Base-by-base conservation (phyloP, 2,329 filamentous ascomycete genomes). In the Pseudogymnoascus destructans region DNA sequence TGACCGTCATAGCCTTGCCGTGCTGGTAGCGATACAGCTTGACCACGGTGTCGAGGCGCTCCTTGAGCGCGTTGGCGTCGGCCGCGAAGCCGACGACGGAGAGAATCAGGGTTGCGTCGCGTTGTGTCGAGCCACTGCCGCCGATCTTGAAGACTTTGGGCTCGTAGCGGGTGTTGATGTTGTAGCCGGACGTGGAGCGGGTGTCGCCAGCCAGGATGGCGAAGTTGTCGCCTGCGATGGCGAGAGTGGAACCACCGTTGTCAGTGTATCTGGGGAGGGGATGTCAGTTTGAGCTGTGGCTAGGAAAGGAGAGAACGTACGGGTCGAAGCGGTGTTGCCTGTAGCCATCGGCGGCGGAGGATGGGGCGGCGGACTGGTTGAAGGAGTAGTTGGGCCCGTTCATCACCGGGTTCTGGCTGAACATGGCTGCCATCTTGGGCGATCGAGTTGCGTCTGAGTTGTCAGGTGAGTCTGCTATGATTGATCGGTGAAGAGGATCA, bases 1-100 rank as follows among this genome's bases (percentile, higher is more conserved):
- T 86, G 69, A 97, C 87, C 63, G 82, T 86, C 86, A 98, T 98
- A 64, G 89, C 84, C 78, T 97, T 98, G 73, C 89, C 89, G 73
- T 97, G 92, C 72, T 95, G 90, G 78, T 96, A 96, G 68, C 87
- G 88, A 82, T 97, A 97, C 86, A 97, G 95, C 79, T 95, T 97
- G 78, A 95, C 93, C 69, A 95, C 83, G 63, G 89, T 85, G 71
- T 97, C 92, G 63, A 97, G 82, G 63, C 89, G 87, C 75, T 97
- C 92, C 74, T 93, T 92, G 66, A 98, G 79, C 33, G 93, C 92
- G 68, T 91, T 84, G 61, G 93, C 93, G 72, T 98, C 93, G 63
- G 93, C 93, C 11, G 91, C 89, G 70, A 96, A 98, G 52, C 93
- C 93, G 42, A 95, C 92, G 0, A 98, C 92, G 1, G 91, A 95